A percentile compares a stretch with the other conserved stretches of the same genome.
phyloP scores from a whole-genome alignment of 2,329 filamentous ascomycete genomes.

The Drechmeria coniospora region DNA sequence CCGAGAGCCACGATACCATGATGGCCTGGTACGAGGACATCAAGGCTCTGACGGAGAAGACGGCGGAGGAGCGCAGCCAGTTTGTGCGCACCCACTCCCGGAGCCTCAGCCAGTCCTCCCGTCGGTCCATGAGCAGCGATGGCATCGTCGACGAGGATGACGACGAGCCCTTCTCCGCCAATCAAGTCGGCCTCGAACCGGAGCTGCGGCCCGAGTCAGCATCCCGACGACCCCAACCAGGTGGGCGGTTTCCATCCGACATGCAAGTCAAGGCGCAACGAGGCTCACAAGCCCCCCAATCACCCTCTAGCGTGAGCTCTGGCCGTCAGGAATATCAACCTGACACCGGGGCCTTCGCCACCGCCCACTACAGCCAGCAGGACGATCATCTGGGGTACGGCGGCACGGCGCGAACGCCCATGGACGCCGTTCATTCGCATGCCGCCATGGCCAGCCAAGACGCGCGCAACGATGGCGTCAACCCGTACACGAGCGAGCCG shows the following conservation, averaged over 20 bases:
- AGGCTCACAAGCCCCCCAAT: constrained; percentile 65
- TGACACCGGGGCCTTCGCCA: constrained; percentile 44
- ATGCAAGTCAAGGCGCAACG: constrained; percentile 64
- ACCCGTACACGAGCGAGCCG: constrained; percentile 38
- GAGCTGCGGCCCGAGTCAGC: constrained; percentile 32
- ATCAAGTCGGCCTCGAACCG: constrained; percentile 27
- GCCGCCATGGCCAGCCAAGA: constrained; percentile 34
- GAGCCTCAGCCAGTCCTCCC: constrained; percentile 54
- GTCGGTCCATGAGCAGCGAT: constrained; percentile 53
- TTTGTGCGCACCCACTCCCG: constrained; percentile 74
- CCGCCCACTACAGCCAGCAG: constrained; percentile 20
- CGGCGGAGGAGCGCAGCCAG: constrained; percentile 71
- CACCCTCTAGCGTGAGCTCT: constrained; percentile 71
- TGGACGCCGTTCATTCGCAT: constrained; percentile 33
- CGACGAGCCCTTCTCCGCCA: constrained; percentile 44
- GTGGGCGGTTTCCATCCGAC: constrained; percentile 94
- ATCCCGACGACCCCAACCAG: constrained; percentile 65
- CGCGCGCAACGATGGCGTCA: constrained; percentile 38
- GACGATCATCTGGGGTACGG: constrained; percentile 24
- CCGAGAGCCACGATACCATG: constrained; percentile 79
- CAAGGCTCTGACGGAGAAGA: constrained; percentile 74
- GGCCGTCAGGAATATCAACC: constrained; percentile 27
- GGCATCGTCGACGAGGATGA: constrained; percentile 63
- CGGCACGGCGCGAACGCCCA: constrained; percentile 26
- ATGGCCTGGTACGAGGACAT: constrained; percentile 94